These are phyloP conservation scores for Staphylotrichum longicolle DNA, from an alignment of 495 filamentous ascomycete species.

Conservation along the genomic window DNA sequence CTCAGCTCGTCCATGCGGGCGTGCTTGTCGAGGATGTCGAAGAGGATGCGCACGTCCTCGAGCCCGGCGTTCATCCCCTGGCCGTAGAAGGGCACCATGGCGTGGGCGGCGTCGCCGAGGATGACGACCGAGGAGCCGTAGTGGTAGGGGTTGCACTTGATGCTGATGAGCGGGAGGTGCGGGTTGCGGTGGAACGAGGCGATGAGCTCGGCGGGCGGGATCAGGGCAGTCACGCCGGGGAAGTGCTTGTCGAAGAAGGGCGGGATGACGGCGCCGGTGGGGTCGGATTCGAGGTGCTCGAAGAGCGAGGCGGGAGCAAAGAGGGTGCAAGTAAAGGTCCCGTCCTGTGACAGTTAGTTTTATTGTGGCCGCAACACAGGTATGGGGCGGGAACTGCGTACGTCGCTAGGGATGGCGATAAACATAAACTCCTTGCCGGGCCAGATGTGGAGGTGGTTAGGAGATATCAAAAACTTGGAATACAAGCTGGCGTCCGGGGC, in stretches of 20 bases:
- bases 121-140: constrained; percentile 75
- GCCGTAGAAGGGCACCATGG: constrained; percentile 94
- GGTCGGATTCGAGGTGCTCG: constrained; percentile 55
- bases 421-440: constrained; percentile 93
- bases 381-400: constrained; percentile 25
- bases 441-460: constrained; percentile 97
- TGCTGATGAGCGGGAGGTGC: constrained; percentile 85
- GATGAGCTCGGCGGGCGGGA: constrained; percentile 63
- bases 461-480: constrained; percentile 71
- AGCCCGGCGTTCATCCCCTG: constrained; percentile 88
- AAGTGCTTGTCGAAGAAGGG: constrained; percentile 74
- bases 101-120: constrained; percentile 91
- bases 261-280: constrained; percentile 48
- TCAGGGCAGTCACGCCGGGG: constrained; percentile 84
- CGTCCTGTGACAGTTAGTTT: constrained; percentile 53
- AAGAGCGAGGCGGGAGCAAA: constrained; percentile 71
- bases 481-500: constrained; percentile 38
- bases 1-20: constrained; percentile 35
- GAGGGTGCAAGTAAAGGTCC: constrained; percentile 91
- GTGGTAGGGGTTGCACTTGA: constrained; percentile 89
- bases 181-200: constrained; percentile 74
- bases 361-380: too few species aligned
- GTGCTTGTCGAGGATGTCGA: constrained; percentile 68
- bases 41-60: constrained; percentile 78
- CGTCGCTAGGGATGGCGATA: constrained; percentile 84